These are phyloP conservation scores for Vickermania spadyakhi DNA, from an alignment of 208 protist species.

Conservation along the genomic window DNA sequence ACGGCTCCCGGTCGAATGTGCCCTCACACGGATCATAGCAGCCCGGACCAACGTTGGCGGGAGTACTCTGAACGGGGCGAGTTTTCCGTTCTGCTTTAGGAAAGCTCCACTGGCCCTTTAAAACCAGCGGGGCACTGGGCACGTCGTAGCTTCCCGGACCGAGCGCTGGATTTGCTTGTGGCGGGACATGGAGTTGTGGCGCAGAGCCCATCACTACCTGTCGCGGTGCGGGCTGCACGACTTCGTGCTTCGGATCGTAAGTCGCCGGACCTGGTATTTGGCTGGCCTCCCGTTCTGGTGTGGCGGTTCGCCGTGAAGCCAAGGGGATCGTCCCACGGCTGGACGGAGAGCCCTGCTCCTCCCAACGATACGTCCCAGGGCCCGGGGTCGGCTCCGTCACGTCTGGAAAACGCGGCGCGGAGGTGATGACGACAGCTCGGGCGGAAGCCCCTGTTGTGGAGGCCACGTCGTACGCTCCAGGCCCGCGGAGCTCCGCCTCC, in stretches of 20 bases:
- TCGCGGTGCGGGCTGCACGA: background rate
- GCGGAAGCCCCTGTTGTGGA: slow-evolving; percentile 3
- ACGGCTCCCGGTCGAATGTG: background rate
- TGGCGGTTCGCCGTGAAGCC: background rate
- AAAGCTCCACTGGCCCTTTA: slow-evolving; percentile 10
- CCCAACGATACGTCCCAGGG: slow-evolving; percentile 42
- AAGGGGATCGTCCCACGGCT: background rate
- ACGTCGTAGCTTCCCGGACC: slow-evolving; percentile 42
- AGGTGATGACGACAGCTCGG: background rate
- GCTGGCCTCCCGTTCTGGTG: background rate
- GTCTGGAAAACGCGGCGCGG: background rate
- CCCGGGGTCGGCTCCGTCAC: slow-evolving; percentile 15
- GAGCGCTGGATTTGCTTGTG: slow-evolving; percentile 4
- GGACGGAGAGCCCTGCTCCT: no score
- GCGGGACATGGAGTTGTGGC: background rate
- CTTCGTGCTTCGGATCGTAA: slow-evolving; percentile 19
- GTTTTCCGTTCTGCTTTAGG: background rate
- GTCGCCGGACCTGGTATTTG: slow-evolving; percentile 32
- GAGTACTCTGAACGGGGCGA: background rate
- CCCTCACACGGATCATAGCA: slow-evolving; percentile 14
- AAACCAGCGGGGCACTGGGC: slow-evolving; percentile 6
- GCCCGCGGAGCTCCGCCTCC: slow-evolving; percentile 20
- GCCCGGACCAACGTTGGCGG: slow-evolving; percentile 10
- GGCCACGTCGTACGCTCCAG: slow-evolving; percentile 35
- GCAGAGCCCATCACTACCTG: slow-evolving; percentile 8